These are phyloP conservation scores for Sarocladium kiliense DNA, from an alignment of 2,329 filamentous ascomycete species.

Conservation along the genomic window DNA sequence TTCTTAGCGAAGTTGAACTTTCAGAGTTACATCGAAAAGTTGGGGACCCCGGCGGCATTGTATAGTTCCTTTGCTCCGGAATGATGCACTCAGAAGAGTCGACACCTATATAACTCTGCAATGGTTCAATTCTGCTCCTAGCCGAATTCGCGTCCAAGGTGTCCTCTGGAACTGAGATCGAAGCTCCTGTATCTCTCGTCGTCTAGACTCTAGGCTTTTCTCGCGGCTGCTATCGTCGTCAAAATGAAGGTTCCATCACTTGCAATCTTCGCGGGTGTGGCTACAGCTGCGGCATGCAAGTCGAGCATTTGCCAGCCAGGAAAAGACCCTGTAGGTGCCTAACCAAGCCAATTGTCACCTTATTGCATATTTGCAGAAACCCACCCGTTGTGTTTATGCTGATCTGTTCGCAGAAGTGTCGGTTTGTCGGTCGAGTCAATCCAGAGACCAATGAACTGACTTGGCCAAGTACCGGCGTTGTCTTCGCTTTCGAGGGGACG, in stretches of 20 bases:
- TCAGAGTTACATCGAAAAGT: not conserved
- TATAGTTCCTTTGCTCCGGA: not conserved
- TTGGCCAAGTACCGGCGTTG: constrained; percentile 38
- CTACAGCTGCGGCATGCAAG: not conserved
- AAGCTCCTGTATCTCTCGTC: not conserved
- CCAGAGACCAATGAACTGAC: constrained; percentile 35
- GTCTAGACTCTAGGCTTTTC: not conserved
- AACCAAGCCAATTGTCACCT: not conserved
- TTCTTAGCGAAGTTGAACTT: not conserved
- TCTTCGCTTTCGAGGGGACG: constrained; percentile 34
- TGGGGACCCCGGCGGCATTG: not conserved
- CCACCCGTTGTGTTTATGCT: not conserved
- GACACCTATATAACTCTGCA: not conserved
- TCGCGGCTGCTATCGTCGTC: not conserved
- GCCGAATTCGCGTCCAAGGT: no score
- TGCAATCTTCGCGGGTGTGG: not conserved
- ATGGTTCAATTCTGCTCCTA: no score
- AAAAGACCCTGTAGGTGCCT: not conserved
- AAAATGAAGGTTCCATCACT: not conserved
- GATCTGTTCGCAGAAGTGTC: constrained; percentile 9
- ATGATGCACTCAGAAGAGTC: not conserved
- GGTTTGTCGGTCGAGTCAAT: constrained; percentile 34
- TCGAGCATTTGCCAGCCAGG: not conserved
- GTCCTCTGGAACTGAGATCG: not conserved
- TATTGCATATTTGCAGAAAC: not conserved